Base-by-base conservation (phyloP, 2,329 filamentous ascomycete species). In the Neospermospora avenae region DNA sequence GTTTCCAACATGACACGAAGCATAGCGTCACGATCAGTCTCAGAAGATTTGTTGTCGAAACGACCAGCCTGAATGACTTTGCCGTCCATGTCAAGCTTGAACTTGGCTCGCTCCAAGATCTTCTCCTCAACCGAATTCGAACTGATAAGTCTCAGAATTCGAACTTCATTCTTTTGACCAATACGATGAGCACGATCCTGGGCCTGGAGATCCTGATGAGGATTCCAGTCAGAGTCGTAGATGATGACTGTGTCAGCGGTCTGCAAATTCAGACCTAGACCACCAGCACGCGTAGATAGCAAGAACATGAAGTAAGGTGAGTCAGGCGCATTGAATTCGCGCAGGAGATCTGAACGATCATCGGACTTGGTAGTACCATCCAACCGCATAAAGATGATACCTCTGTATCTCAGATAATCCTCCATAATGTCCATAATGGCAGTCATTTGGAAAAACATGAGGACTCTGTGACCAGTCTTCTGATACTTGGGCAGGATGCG, bases 361-460 rank as follows among this genome's bases (percentile, higher is more conserved):
- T 99, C 95, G 1, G 95, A 93, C 75, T 99, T 99, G 48, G 95
- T 99, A 0, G 92, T 95, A 79, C 95, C 95, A 71, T 99, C 95
- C 61, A 99, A 81, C 73, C 95, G 92, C 67, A 99, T 82, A 73
- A 96, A 99, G 71, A 89, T 83, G 67, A 96, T 81, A 49, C 88
- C 89, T 65, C 91, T 85, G 71, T 91, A 88, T 3, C 93, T 88
- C 64, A 99, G 77, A 74, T 96, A 99, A 74, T 99, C 95, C 70
- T 99, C 95, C 95, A 99, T 98, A 71, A 99, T 99, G 77, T 99
- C 96, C 95, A 99, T 99, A 73, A 99, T 99, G 63, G 96, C 93
- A 3, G 95, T 99, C 95, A 99, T 99, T 75, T 99, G 95, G 82
- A 99, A 99, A 84, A 99, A 99, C 90, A 99, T 98, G 74, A 99